These are phyloP conservation scores for Clarireedia homoeocarpa DNA, from an alignment of 2,329 filamentous ascomycete species.

Conservation along the genomic window DNA sequence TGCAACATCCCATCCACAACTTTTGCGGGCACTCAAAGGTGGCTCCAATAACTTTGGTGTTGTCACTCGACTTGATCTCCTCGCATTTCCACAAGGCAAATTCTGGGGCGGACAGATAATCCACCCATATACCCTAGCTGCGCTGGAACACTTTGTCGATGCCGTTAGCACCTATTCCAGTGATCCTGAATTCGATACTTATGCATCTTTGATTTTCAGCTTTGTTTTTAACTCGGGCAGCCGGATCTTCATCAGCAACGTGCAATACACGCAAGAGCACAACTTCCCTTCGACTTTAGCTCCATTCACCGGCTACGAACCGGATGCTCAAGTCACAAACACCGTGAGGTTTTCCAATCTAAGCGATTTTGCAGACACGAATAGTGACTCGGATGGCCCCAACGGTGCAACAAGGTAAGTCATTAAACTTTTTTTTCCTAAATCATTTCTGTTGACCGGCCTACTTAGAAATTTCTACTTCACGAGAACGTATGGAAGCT, in stretches of 20 bases:
- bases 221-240: not conserved
- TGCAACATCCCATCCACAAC: not conserved
- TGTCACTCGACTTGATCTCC: slow-evolving; percentile 14
- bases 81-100: slow-evolving; percentile 9
- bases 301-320: not conserved
- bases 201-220: not conserved
- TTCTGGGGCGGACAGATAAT: slow-evolving; percentile 4
- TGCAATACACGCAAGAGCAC: not conserved
- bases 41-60: slow-evolving; percentile 6
- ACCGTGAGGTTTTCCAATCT: not conserved
- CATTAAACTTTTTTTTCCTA: not conserved
- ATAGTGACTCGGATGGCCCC: not conserved
- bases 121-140: not conserved
- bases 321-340: not conserved
- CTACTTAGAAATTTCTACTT: not conserved
- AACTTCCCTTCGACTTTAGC: not conserved
- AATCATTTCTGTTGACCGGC: not conserved
- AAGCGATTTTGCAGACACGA: not conserved
- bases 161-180: not conserved
- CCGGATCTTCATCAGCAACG: not conserved
- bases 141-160: slow-evolving; percentile 3
- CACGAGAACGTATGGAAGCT: not conserved
- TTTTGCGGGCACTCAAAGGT: not conserved
- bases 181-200: not conserved
- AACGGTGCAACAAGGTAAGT: not conserved